Evolutionary conservation across 176 grass and related monocot genomes (phyloP).

Genomic region (Oryza glaberrima): DNA sequence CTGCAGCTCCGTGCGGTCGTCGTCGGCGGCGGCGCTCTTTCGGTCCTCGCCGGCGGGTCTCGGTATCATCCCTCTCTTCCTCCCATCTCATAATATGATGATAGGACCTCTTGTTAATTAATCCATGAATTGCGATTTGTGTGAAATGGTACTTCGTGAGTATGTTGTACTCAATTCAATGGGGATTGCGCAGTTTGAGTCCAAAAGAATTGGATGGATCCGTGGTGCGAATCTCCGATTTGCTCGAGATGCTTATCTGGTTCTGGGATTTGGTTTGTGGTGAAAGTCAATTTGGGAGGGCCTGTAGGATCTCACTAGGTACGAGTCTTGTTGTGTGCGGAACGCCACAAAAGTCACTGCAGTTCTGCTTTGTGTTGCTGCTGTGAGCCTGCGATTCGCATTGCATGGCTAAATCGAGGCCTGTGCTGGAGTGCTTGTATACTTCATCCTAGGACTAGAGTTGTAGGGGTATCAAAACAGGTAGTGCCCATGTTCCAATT

Average conservation of each 20-base stretch:
- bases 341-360: neutral
- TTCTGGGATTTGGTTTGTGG: neutral
- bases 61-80: slow-evolving; percentile 11
- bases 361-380: neutral
- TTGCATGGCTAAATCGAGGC: neutral
- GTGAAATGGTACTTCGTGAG: neutral
- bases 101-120: neutral
- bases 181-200: neutral
- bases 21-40: neutral
- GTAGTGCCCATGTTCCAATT: neutral
- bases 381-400: neutral
- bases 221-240: neutral
- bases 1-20: neutral
- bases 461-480: neutral
- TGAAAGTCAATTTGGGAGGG: neutral
- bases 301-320: neutral
- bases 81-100: neutral
- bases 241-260: neutral
- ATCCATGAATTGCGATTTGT: neutral
- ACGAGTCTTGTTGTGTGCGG: neutral
- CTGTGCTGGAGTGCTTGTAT: neutral
- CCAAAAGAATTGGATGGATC: neutral
- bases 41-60: neutral
- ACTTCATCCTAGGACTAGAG: neutral
- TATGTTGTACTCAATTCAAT: neutral